phyloP scores from a whole-genome alignment of 768 basidiomycete species.

The Agrocybe pediades region DNA sequence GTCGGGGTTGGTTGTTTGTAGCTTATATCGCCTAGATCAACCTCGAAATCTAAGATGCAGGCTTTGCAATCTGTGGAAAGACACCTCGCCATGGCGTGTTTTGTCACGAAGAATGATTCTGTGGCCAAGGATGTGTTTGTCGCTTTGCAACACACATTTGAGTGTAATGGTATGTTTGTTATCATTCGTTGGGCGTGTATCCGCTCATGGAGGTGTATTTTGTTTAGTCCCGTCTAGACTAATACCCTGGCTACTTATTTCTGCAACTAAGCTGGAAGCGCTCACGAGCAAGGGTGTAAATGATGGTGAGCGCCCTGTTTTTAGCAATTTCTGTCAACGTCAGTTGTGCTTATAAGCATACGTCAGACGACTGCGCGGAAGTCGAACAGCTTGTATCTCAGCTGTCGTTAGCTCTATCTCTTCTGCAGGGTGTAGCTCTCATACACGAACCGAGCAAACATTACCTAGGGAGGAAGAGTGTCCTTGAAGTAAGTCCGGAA shows the following conservation, averaged over 20 bases:
- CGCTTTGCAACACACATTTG: slow-evolving; percentile 75
- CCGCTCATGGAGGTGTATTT: neutral
- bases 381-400: slow-evolving; percentile 50
- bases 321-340: slow-evolving; percentile 2
- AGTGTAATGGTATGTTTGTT: slow-evolving; percentile 70
- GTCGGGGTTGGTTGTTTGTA: no score
- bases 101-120: slow-evolving; percentile 37
- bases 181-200: neutral
- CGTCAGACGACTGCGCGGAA: slow-evolving; percentile 45
- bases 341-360: neutral
- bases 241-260: slow-evolving; percentile 59
- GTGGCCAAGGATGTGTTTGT: slow-evolving; percentile 57
- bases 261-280: slow-evolving; percentile 51
- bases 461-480: slow-evolving; percentile 66
- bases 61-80: slow-evolving; percentile 61
- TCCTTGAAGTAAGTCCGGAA: slow-evolving; percentile 66
- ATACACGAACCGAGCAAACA: slow-evolving; percentile 69
- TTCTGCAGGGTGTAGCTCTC: slow-evolving; percentile 78
- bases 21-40: slow-evolving; percentile 66
- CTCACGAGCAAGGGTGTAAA: slow-evolving; percentile 45
- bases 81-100: slow-evolving; percentile 52
- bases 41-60: slow-evolving; percentile 47
- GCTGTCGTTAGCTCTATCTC: slow-evolving; percentile 57
- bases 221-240: slow-evolving; percentile 65
- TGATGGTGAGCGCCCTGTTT: slow-evolving; percentile 40